These are phyloP conservation scores for Emmonsia crescens DNA, from an alignment of 2,329 filamentous ascomycete genomes.

Conservation along the genomic window DNA sequence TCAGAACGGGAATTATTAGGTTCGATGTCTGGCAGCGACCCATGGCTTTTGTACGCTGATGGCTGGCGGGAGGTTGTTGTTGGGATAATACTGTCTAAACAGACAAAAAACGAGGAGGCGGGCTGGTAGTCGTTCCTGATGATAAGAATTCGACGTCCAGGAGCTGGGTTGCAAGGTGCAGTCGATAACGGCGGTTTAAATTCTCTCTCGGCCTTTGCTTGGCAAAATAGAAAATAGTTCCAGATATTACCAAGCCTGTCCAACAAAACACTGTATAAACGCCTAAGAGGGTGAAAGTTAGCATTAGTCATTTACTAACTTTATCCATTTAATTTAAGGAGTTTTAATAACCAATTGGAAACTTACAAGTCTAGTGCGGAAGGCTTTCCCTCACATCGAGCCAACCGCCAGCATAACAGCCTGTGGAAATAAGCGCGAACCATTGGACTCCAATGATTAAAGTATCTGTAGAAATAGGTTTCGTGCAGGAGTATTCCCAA, in stretches of 20 bases:
- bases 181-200: constrained; percentile 56
- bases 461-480: constrained; percentile 66
- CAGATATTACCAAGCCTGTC: constrained; percentile 61
- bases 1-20: constrained; percentile 14
- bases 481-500: constrained; percentile 64
- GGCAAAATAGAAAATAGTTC: constrained; percentile 68
- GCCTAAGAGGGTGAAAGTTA: constrained; percentile 34
- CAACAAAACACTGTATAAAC: constrained; percentile 58
- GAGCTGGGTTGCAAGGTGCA: constrained; percentile 71
- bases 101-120: constrained; percentile 43
- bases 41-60: constrained; percentile 21
- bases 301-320: constrained; percentile 14
- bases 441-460: constrained; percentile 95
- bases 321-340: not conserved
- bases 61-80: constrained; percentile 24
- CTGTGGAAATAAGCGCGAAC: constrained; percentile 88
- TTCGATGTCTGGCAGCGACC: constrained; percentile 20
- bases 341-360: not conserved
- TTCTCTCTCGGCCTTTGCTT: constrained; percentile 52
- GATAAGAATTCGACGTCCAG: constrained; percentile 77
- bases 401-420: constrained; percentile 78
- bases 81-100: constrained; percentile 25
- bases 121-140: constrained; percentile 65
- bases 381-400: constrained; percentile 58
- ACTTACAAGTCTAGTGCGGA: constrained; percentile 58